Conservation (phyloP, 345 rosid genomes). For the Odontarrhena argentea region DNA sequence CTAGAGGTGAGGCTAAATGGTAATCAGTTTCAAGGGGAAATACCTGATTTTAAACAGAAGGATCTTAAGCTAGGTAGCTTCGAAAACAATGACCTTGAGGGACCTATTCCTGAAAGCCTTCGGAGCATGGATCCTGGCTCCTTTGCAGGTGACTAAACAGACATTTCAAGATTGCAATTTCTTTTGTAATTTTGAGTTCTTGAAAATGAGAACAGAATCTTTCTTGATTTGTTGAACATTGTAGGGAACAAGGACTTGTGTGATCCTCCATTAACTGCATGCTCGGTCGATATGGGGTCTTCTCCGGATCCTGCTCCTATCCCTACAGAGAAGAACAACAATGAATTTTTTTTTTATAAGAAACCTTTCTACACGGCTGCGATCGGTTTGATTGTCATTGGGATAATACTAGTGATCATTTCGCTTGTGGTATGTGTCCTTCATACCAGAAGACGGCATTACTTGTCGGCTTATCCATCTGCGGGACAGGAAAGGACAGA, state of each 20-base stretch:
- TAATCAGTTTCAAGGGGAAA: slow-evolving; percentile 56
- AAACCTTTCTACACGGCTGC: slow-evolving; percentile 23
- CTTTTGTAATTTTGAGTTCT: no score
- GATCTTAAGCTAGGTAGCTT: slow-evolving; percentile 48
- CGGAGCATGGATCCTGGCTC: slow-evolving; percentile 45
- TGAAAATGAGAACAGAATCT: slow-evolving; percentile 11
- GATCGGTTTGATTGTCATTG: slow-evolving; percentile 37
- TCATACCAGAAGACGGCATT: slow-evolving; percentile 23
- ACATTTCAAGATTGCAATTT: slow-evolving; percentile 16
- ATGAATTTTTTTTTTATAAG: neutral
- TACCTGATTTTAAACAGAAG: slow-evolving; percentile 55
- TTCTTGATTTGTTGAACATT: slow-evolving; percentile 17
- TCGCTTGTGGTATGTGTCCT: slow-evolving; percentile 31
- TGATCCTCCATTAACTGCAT: slow-evolving; percentile 54
- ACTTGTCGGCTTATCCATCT: slow-evolving; percentile 35
- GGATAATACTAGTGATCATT: slow-evolving; percentile 35
- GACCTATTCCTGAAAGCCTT: slow-evolving; percentile 65
- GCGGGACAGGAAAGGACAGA: slow-evolving; percentile 31
- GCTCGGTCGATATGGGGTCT: slow-evolving; percentile 25
- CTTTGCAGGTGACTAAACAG: slow-evolving; percentile 55
- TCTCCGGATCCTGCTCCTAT: neutral
- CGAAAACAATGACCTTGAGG: slow-evolving; percentile 67
- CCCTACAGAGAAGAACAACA: slow-evolving; percentile 5
- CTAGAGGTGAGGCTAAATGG: slow-evolving; percentile 63
- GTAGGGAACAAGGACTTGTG: slow-evolving; percentile 68